phyloP scores from a whole-genome alignment of 805 yeast species.

The Starmerella ratchasimensis region DNA sequence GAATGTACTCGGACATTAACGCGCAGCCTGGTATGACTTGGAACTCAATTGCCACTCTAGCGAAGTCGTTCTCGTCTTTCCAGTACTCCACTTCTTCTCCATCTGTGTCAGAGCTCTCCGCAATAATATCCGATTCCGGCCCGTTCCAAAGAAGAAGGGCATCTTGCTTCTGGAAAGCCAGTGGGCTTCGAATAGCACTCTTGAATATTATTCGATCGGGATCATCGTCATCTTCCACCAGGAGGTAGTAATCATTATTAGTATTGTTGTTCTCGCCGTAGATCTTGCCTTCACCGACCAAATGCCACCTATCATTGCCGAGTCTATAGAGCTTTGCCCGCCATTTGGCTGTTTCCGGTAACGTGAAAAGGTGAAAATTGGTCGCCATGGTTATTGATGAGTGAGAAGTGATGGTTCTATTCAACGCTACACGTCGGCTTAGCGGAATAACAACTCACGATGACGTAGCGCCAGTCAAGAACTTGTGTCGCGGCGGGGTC shows the following conservation, averaged over 20 bases:
- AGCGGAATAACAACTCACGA: too few species aligned
- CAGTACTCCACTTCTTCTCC: neutral
- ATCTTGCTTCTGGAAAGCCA: constrained; percentile 84
- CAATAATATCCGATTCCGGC: constrained; percentile 25
- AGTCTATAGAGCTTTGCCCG: constrained; percentile 85
- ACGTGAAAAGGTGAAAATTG: constrained; percentile 30
- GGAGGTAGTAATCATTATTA: constrained; percentile 34
- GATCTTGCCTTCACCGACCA: constrained; percentile 85
- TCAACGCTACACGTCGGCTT: too few species aligned
- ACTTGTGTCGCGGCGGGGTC: too few species aligned
- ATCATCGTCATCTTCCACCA: constrained; percentile 56
- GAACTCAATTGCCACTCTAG: constrained; percentile 67
- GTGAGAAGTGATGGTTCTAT: too few species aligned
- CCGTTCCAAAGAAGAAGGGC: constrained; percentile 93
- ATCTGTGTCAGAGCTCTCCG: neutral
- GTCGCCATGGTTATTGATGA: too few species aligned
- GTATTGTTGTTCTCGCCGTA: constrained; percentile 44
- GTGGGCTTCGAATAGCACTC: constrained; percentile 55
- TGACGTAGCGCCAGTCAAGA: too few species aligned
- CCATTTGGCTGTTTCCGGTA: constrained; percentile 37
- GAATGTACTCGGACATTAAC: constrained; percentile 64
- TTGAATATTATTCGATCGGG: constrained; percentile 45
- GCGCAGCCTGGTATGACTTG: constrained; percentile 88
- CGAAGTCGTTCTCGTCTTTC: constrained; percentile 19
- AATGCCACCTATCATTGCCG: constrained; percentile 74